Evolutionary conservation across 140 eudicot genomes (phyloP).

Genomic region (Oenanthe javanica): DNA sequence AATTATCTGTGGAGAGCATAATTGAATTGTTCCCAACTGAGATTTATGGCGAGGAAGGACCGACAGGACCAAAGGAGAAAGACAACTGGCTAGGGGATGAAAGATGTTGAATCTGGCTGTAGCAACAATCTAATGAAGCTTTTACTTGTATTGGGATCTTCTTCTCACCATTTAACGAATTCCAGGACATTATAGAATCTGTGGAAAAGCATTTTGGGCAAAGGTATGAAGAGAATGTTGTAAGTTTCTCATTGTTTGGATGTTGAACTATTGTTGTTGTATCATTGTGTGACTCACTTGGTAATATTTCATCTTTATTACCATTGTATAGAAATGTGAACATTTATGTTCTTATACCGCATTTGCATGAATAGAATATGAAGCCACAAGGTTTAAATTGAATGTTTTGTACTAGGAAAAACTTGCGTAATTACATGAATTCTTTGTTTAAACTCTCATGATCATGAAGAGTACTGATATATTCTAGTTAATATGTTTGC

Average conservation of each 20-base stretch:
- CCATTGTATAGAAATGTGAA: background rate
- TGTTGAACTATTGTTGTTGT: background rate
- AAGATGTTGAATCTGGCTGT: constrained; percentile 35
- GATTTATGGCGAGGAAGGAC: constrained; percentile 86
- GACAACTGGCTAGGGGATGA: constrained; percentile 95
- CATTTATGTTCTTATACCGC: background rate
- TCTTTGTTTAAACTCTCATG: too few species aligned
- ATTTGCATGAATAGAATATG: background rate
- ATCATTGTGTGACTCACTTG: background rate
- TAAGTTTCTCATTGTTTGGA: background rate
- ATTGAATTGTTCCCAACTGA: constrained; percentile 72
- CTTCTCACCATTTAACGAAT: background rate
- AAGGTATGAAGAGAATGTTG: background rate
- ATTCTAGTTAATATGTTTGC: background rate
- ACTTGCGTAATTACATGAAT: background rate
- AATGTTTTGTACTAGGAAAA: background rate
- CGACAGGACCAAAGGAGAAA: constrained; percentile 97
- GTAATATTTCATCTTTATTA: background rate
- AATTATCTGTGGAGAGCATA: constrained; percentile 61
- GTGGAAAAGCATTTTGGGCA: background rate
- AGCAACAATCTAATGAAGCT: background rate
- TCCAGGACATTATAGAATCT: background rate
- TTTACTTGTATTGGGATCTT: background rate
- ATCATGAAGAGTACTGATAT: too few species aligned
- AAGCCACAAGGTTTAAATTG: background rate